These are phyloP conservation scores for Leccinum pachyderme DNA, from an alignment of 1,284 basidiomycete species.

Conservation along the genomic window DNA sequence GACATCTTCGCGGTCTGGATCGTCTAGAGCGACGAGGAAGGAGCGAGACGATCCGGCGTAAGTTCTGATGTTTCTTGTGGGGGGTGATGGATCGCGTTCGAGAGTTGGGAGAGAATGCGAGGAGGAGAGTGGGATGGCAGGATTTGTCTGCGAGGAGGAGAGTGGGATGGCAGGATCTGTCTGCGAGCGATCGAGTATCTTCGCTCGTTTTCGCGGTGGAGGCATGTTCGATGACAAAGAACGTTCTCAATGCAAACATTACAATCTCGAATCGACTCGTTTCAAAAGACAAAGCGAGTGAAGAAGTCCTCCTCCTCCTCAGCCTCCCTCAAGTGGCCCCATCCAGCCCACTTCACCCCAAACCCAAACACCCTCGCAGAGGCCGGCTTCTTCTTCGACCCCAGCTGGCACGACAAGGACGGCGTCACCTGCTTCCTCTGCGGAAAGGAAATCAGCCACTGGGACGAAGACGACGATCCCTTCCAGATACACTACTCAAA, in stretches of 20 bases:
- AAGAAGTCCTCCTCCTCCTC: constrained; percentile 43
- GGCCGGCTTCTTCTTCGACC: constrained; percentile 81
- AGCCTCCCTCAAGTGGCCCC: constrained; percentile 62
- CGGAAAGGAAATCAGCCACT: constrained; percentile 71
- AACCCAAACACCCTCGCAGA: constrained; percentile 70
- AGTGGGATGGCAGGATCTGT: constrained; percentile 52
- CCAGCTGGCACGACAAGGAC: constrained; percentile 60
- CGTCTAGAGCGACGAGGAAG: constrained; percentile 56
- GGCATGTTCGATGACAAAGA: neutral
- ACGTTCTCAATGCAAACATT: constrained; percentile 42
- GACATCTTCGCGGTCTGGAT: constrained; percentile 35
- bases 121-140: constrained; percentile 37
- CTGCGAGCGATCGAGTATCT: constrained; percentile 45
- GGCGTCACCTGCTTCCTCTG: constrained; percentile 77
- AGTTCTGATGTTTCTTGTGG: constrained; percentile 49
- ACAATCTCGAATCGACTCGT: constrained; percentile 58
- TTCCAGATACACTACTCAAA: constrained; percentile 73
- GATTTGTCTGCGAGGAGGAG: constrained; percentile 46
- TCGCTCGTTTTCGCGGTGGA: constrained; percentile 24
- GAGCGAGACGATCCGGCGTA: constrained; percentile 76
- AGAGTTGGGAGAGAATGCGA: constrained; percentile 17
- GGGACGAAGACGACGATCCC: constrained; percentile 80
- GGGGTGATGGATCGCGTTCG: neutral
- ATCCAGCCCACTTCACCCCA: constrained; percentile 56
- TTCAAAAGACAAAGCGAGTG: constrained; percentile 48